Conservation (phyloP, 331 rosid species). For the Pyracantha coccinea region DNA sequence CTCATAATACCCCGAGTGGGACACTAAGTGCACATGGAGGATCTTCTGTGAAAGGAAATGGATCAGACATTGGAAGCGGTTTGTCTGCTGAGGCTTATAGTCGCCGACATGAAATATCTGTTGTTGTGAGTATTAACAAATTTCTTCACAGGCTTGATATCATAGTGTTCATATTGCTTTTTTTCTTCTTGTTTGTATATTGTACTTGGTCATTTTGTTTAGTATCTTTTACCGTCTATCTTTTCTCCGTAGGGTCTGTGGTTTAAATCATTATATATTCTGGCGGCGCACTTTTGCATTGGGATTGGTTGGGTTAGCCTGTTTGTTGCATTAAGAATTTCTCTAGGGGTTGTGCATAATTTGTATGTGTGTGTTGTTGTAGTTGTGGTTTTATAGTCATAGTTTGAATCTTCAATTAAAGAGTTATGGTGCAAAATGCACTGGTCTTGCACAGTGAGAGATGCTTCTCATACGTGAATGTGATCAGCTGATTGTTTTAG, state of each 20-base stretch:
- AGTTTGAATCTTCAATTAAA: not conserved
- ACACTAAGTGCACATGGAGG: constrained; percentile 34
- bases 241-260: not conserved
- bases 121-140: constrained; percentile 48
- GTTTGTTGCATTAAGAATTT: not conserved
- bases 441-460: not conserved
- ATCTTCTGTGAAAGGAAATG: constrained; percentile 37
- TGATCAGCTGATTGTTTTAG: not conserved
- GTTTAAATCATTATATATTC: too few relatives aligned
- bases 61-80: constrained; percentile 55
- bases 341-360: not conserved
- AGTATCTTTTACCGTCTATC: not conserved
- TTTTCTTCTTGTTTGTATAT: not conserved
- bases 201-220: not conserved
- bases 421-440: not conserved
- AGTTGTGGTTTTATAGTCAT: not conserved
- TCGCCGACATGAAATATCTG: constrained; percentile 79
- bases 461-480: not conserved
- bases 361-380: not conserved
- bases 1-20: constrained; percentile 44
- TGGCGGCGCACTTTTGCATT: not conserved
- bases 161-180: not conserved
- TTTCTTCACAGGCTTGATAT: not conserved
- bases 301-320: not conserved
- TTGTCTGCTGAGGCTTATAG: constrained; percentile 70